Evolutionary conservation across 2,329 filamentous ascomycete species (phyloP).

Genomic region (Furcasterigmium furcatum): DNA sequence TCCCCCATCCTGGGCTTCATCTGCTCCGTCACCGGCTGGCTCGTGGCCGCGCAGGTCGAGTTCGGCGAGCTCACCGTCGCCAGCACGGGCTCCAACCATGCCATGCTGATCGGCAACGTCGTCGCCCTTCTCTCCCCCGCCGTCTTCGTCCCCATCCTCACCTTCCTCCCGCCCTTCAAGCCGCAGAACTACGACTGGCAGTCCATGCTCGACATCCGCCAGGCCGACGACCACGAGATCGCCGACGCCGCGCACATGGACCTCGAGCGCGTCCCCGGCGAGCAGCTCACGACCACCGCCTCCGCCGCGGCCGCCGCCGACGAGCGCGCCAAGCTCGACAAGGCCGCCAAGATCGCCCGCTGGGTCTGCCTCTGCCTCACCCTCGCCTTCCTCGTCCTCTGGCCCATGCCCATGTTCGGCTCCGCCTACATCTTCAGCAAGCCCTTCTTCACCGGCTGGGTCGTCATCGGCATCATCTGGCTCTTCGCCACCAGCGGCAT

Average conservation of each 20-base stretch:
- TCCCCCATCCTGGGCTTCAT: conserved; percentile 67
- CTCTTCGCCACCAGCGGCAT: conserved; percentile 42
- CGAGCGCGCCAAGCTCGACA: conserved; percentile 37
- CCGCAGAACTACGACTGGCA: conserved; percentile 71
- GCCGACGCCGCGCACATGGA: conserved; percentile 60
- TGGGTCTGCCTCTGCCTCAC: conserved; percentile 57
- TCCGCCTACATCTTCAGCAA: conserved; percentile 22
- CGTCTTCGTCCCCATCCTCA: conserved; percentile 68
- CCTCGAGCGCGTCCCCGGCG: conserved; percentile 57
- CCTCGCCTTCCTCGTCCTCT: conserved; percentile 35
- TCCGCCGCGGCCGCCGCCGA: conserved; percentile 21
- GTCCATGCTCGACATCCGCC: conserved; percentile 70
- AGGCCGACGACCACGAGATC: conserved; percentile 69
- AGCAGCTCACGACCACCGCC: neutral
- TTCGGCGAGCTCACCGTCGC: conserved; percentile 62
- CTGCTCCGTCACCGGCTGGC: conserved; percentile 71
- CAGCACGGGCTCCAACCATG: conserved; percentile 72
- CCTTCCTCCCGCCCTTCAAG: conserved; percentile 41
- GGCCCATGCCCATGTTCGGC: conserved; percentile 25
- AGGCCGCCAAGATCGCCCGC: conserved; percentile 40
- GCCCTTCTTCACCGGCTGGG: conserved; percentile 71
- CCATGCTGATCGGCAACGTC: conserved; percentile 80
- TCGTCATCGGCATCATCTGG: conserved; percentile 69
- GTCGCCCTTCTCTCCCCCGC: conserved; percentile 69
- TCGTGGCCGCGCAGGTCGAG: conserved; percentile 69